Evolutionary conservation across 2,329 filamentous ascomycete genomes (phyloP), one percentile per base, ranked within the genome.

Genomic region (Epichloe hybrida): DNA sequence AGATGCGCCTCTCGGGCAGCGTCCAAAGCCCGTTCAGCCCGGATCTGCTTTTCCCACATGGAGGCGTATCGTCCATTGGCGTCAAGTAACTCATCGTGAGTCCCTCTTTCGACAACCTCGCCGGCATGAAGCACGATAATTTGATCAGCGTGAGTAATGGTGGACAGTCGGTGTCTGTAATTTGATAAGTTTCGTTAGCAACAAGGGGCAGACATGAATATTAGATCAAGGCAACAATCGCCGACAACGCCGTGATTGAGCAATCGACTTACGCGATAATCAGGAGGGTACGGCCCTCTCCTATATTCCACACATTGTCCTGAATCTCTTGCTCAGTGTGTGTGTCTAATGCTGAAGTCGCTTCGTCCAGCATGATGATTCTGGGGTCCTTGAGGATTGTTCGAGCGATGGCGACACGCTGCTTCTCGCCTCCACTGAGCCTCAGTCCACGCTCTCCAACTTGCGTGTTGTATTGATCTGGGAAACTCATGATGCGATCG

Each of bases 281-380:
- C 54, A 98, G 79, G 72, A 96, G 84, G 1, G 93, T 98, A 45
- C 93, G 85, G 47, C 89, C 90, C 58, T 84, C 75, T 15, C 88
- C 87, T 45, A 97, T 80, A 13, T 79, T 88, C 52, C 83, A 83
- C 35, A 98, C 78, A 37, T 90, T 89, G 53, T 84, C 80, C 67
- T 96, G 90, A 53, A 96, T 95, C 63, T 94, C 86, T 65, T 94
- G 86, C 66, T 96, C 90, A 0, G 90, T 96, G 57, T 93, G 87
- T 0, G 88, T 89, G 64, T 96, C 90, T 34, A 96, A 73, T 9
- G 90, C 89, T 36, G 90, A 91, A 1, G 89, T 96, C 12, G 90
- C 90, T 68, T 96, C 90, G 64, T 96, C 90, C 39, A 96, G 74
- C 69, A 96, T 84, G 62, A 95, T 95, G 61, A 96, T 90, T 48